Base-by-base conservation (phyloP, 805 yeast species). In the Ogataea corticis region DNA sequence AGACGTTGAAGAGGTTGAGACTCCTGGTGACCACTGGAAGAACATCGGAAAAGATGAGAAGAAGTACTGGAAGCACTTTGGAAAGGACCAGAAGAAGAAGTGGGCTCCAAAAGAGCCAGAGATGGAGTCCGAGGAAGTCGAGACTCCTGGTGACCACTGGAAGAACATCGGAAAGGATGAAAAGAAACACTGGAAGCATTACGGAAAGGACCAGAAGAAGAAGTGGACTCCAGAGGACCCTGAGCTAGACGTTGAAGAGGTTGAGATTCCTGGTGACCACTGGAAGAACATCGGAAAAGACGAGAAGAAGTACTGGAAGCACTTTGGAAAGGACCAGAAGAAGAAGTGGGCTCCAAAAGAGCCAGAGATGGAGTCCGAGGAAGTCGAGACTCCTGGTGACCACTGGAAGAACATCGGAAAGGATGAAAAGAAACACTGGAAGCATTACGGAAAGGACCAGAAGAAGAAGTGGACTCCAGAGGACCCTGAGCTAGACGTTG, bases 291-390 rank as follows among this genome's bases (percentile, higher is more conserved):
- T 18, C 38, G 61, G 60, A 33, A 49, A 55, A 37, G 56, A 58
- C 21, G 52, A 54, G 39, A 55, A 46, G 45, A 56, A 54, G 44
- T 46, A 61, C 58, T 61, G 65, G 64, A 62, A 60, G 44, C 51
- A 57, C 29, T 46, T 33, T 38, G 63, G 64, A 23, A 59, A 59
- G 52, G 54, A 58, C 28, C 52, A 55, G 46, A 60, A 52, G 53
- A 57, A 57, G 54, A 55, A 59, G 41, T 59, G 55, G 57, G 25
- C 57, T 34, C 58, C 58, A 44, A 32, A 51, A 37, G 42, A 33
- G 11, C 55, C 44, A 32, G 49, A 45, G 15, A 12, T 14, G 3
- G 36, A 34, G 31, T 21, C 27, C 7, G 42, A 14, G 12, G 33
- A 41, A 14, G 28, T 38, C n/a, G 56, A 50, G 38, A 36, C 46